Base-by-base conservation (phyloP, 495 filamentous ascomycete genomes). In the Penicillium odoratum region DNA sequence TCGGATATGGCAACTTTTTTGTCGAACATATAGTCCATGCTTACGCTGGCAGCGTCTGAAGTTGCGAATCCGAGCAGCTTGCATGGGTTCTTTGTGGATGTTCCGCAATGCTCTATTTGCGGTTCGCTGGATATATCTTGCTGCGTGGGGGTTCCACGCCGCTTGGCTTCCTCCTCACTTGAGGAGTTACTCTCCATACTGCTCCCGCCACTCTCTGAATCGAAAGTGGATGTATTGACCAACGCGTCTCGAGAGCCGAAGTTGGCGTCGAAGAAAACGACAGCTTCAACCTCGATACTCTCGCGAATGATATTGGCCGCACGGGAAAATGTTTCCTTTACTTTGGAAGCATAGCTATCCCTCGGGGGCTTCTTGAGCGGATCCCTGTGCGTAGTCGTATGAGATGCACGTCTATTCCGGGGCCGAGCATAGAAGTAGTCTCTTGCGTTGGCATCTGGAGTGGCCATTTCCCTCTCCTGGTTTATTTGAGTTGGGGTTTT, bases 301-400 rank as follows among this genome's bases (percentile, higher is more conserved):
- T 82, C 77, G 25, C 80, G 70, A 42, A 82, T 75, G 28, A 83
- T 68, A 46, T 77, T 77, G 34, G 75, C 69, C 18, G 80, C 81
- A 38, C 74, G 70, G 7, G 64, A 67, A 38, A 69, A 69, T 0
- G 61, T 52, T n/a, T 60, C 51, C 26, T 49, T 40, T 7, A 61
- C 13, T 7, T 59, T 47, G 26, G 43, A 30, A 13, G 34, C 26
- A 26, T 64, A 55, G 28, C 38, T 40, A 10, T 44, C 43, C 38
- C 55, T 55, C 7, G 58, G 55, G 13, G 50, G 42, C 31, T 26
- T 43, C 21, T 51, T 43, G n/a, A 15, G 18, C 26, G 21, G 28
- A 9, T 51, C 25, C 18, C 51, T 46, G 26, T 44, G 28, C 10
- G 15, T 48, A 28, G n/a, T 30, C 11, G 26, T 48, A 48, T 48